Evolutionary conservation across 148 eudicot species (phyloP).

Genomic region (Fagopyrum homotropicum): DNA sequence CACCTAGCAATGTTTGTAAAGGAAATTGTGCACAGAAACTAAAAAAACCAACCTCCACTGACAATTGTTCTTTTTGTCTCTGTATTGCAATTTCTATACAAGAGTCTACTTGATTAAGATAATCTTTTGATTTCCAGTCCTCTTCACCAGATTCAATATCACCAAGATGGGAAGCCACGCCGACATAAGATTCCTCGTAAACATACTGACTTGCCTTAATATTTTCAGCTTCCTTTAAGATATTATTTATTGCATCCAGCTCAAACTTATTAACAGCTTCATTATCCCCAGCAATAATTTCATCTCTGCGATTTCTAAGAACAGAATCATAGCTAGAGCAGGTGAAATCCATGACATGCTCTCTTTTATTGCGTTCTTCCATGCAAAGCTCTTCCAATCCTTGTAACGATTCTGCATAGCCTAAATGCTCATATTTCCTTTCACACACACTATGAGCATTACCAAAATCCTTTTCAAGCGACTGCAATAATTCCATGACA

Average conservation of each 20-base stretch:
- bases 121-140: conserved; percentile 68
- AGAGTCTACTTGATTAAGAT: conserved; percentile 57
- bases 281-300: conserved; percentile 47
- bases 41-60: conserved; percentile 60
- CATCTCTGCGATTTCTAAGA: conserved; percentile 63
- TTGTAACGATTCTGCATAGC: conserved; percentile 80
- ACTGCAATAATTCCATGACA: conserved; percentile 53
- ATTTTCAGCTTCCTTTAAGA: conserved; percentile 74
- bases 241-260: conserved; percentile 54
- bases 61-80: conserved; percentile 62
- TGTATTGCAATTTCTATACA: conserved; percentile 64
- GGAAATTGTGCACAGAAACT: conserved; percentile 11
- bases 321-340: conserved; percentile 52
- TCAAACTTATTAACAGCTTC: conserved; percentile 58
- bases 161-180: conserved; percentile 39
- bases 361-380: conserved; percentile 84
- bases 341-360: conserved; percentile 37
- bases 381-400: conserved; percentile 64
- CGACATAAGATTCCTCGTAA: conserved; percentile 58
- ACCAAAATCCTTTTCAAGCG: conserved; percentile 66
- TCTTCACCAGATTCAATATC: conserved; percentile 83
- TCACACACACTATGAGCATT: conserved; percentile 67
- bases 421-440: conserved; percentile 58
- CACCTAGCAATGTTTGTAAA: neutral
- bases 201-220: conserved; percentile 52